A percentile compares a stretch with the other conserved stretches of the same genome.
These are phyloP conservation scores for Musa schizocarpa DNA, from an alignment of 176 grass and related monocot genomes.

Conservation along the genomic window DNA sequence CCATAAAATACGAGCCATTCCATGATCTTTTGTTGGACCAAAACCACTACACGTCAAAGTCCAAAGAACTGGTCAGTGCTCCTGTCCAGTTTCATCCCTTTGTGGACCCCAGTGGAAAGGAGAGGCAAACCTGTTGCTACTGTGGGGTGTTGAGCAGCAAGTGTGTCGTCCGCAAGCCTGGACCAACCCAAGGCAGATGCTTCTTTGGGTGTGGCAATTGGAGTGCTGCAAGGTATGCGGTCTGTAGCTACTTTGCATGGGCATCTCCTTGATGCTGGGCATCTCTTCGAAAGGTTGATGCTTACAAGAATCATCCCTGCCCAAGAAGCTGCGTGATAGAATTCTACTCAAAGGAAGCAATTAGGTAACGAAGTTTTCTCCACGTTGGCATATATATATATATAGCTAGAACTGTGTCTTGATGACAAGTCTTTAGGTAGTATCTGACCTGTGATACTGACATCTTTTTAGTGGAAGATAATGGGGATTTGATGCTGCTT, in stretches of 20 bases:
- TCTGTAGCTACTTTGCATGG: conserved; percentile 73
- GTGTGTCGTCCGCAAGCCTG: conserved; percentile 63
- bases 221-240: conserved; percentile 54
- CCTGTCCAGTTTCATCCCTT: conserved; percentile 37
- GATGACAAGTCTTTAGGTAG: background rate
- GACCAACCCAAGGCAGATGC: conserved; percentile 58
- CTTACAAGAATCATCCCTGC: conserved; percentile 18
- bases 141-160: conserved; percentile 69
- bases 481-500: too few species aligned
- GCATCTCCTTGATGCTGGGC: conserved; percentile 23
- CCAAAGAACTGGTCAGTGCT: conserved; percentile 25
- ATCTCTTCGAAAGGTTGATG: conserved; percentile 10
- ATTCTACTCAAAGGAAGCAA: conserved; percentile 25
- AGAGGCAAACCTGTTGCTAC: conserved; percentile 53
- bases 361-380: conserved; percentile 7
- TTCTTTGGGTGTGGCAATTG: conserved; percentile 96
- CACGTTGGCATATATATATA: conserved; percentile 36
- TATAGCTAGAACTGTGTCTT: background rate
- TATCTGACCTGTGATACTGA: background rate
- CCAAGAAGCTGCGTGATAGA: background rate
- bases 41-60: conserved; percentile 25
- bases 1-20: conserved; percentile 26
- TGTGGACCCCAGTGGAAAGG: conserved; percentile 17
- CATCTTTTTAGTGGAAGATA: conserved; percentile 53
- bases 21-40: conserved; percentile 20